These are phyloP conservation scores for Filobasidium floriforme DNA, from an alignment of 768 basidiomycete genomes.

Conservation along the genomic window DNA sequence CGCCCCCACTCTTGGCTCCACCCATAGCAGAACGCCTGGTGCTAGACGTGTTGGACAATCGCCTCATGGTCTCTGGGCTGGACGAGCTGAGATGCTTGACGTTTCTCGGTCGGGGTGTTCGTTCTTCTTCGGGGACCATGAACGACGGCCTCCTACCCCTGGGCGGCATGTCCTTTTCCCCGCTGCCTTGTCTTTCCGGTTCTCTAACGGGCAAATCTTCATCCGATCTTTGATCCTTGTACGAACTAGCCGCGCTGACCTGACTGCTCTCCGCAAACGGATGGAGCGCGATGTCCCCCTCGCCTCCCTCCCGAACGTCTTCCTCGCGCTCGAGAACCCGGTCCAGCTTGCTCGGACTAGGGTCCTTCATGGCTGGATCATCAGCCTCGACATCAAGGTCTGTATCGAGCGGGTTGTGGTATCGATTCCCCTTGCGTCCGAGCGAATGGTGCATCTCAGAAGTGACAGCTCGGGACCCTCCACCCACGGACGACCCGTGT, in stretches of 20 bases:
- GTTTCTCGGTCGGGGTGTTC: conserved; percentile 27
- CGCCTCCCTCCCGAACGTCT: conserved; percentile 15
- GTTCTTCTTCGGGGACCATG: conserved; percentile 17
- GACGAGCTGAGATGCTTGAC: conserved; percentile 19
- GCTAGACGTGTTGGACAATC: neutral
- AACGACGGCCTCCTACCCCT: conserved; percentile 6
- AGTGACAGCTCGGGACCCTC: neutral
- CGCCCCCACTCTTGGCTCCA: neutral
- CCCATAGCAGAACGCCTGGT: neutral
- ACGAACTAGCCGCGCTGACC: conserved; percentile 20
- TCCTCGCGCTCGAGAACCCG: conserved; percentile 19
- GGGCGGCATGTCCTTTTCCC: neutral
- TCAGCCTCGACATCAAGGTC: conserved; percentile 6
- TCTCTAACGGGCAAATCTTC: neutral
- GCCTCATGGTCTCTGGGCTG: conserved; percentile 10
- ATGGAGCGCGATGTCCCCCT: conserved; percentile 21
- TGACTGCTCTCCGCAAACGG: conserved; percentile 23
- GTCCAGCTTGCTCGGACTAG: conserved; percentile 31
- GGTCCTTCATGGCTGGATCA: conserved; percentile 5
- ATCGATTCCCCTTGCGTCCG: neutral
- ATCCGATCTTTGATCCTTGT: conserved; percentile 9
- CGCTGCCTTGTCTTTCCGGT: neutral
- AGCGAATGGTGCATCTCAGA: neutral
- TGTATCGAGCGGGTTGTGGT: conserved; percentile 1
- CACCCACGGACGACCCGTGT: neutral